Base-by-base conservation (phyloP, 2,329 filamentous ascomycete species). In the Talaromyces amestolkiae region DNA sequence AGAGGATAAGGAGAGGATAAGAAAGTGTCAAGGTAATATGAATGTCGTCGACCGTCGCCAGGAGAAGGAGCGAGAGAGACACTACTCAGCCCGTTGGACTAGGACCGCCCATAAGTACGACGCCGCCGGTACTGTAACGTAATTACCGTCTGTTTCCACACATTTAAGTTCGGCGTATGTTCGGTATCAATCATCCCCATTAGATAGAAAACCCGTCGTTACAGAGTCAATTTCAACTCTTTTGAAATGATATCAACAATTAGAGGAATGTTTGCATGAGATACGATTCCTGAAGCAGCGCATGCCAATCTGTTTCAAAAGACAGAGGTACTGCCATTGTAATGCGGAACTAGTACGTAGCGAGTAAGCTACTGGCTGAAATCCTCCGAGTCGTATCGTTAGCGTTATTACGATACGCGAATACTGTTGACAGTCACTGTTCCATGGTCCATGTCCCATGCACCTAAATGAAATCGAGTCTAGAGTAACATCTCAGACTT, bases 1-100 rank as follows among this genome's bases (percentile, higher is more conserved):
- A 15, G 65, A 43, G 51, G 47, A 54, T 56, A 54, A 54, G n/a
- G 65, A 61, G 62, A 60, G 56, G 61, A 19, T 19, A 39, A 37
- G 19, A 24, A 61, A 19, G 33, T 31, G 63, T 37, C 19, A 47
- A 33, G 15, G 39, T 56, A 59, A 63, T 43, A n/a, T 51, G 63
- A n/a, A 43, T 63, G 47, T 56, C 49, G 53, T 41, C 27, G 61
- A 58, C 22, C 11, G 53, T 47, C 39, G 64, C 61, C 27, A 59
- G 61, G 37, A 63, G 64, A 63, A 62, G 58, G 58, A 65, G 45
- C 31, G 17, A 33, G 10, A 24, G 6, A 43, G 35, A 33, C 60
- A 47, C 60, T 62, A 56, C 33, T 4, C 27, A 33, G 17, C 49
- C 49, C 15, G 49, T 53, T 33, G 27, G 15, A 53, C 49, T 53